These are phyloP conservation scores for Starmerella cellae DNA, from an alignment of 805 yeast species.

Conservation along the genomic window DNA sequence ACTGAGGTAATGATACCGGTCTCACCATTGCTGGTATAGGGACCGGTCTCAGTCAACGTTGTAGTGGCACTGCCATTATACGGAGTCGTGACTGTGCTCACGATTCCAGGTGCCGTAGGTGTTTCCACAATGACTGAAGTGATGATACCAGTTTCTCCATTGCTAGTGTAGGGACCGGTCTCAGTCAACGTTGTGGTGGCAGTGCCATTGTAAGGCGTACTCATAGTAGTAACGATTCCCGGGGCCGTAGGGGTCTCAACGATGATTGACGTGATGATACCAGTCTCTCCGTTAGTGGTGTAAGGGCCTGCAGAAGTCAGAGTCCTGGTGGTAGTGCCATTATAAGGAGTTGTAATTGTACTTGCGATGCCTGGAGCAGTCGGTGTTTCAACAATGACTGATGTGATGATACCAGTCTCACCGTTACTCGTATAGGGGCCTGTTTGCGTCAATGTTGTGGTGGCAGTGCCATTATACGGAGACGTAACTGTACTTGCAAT, in stretches of 20 bases:
- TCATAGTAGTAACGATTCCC: neutral
- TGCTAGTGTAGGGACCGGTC: constrained; percentile 3
- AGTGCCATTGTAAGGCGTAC: constrained; percentile 1
- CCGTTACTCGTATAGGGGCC: constrained; percentile 3
- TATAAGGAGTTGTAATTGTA: neutral
- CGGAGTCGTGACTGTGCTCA: constrained; percentile 1
- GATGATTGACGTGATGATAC: neutral
- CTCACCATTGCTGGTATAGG: constrained; percentile 1
- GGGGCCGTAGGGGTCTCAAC: constrained; percentile 6
- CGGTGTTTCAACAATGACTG: constrained; percentile 5
- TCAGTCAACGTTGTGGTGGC: constrained; percentile 1
- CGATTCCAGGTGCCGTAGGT: constrained; percentile 1
- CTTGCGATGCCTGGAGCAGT: constrained; percentile 2
- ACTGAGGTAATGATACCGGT: neutral
- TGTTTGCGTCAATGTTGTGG: constrained; percentile 1
- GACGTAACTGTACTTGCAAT: neutral
- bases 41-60: neutral
- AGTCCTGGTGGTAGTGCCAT: neutral
- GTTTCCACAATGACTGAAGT: constrained; percentile 3
- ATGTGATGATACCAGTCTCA: constrained; percentile 1
- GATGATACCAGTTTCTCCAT: constrained; percentile 3
- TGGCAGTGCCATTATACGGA: constrained; percentile 3
- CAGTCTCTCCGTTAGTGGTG: constrained; percentile 1
- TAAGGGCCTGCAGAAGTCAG: neutral
- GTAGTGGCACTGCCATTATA: constrained; percentile 1